Conservation (phyloP, 768 basidiomycete species). For the Tulasnella sp. region DNA sequence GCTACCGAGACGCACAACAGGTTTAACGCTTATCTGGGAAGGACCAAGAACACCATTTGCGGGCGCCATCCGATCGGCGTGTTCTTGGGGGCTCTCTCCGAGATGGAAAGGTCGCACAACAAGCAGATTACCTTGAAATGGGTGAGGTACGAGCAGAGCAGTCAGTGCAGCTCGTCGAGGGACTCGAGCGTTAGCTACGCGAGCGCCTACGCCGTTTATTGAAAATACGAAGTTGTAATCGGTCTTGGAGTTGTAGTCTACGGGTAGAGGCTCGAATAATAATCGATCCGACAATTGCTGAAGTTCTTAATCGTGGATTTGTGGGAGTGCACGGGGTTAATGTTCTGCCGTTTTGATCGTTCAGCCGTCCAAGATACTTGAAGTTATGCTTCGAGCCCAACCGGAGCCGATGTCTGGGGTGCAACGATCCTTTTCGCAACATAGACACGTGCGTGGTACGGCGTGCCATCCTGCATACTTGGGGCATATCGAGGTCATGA, state of each 20-base stretch:
- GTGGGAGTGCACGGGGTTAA: background rate
- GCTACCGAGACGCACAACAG: constrained; percentile 57
- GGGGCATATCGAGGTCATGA: background rate
- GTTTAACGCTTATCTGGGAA: constrained; percentile 68
- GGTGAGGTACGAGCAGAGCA: constrained; percentile 95
- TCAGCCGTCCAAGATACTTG: background rate
- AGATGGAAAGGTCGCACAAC: constrained; percentile 52
- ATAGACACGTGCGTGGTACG: background rate
- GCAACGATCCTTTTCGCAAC: background rate
- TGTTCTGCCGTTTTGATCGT: background rate
- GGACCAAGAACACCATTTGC: constrained; percentile 94
- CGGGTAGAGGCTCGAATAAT: background rate
- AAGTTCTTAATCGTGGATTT: background rate
- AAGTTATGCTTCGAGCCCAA: too few relatives aligned
- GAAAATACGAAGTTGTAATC: constrained; percentile 34
- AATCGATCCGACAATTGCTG: background rate
- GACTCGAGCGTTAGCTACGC: constrained; percentile 98
- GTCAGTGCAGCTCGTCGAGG: constrained; percentile 61
- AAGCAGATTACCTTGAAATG: constrained; percentile 61
- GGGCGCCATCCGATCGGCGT: constrained; percentile 96
- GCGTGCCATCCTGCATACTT: background rate
- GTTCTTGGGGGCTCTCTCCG: constrained; percentile 73
- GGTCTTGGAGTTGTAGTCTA: background rate
- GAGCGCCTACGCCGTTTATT: constrained; percentile 79
- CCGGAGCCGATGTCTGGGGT: too few relatives aligned